Percentiles rank a stretch among this genome's conserved stretches.
Conservation (phyloP, 768 basidiomycete species). For the Lepiota brunneoincarnata region DNA sequence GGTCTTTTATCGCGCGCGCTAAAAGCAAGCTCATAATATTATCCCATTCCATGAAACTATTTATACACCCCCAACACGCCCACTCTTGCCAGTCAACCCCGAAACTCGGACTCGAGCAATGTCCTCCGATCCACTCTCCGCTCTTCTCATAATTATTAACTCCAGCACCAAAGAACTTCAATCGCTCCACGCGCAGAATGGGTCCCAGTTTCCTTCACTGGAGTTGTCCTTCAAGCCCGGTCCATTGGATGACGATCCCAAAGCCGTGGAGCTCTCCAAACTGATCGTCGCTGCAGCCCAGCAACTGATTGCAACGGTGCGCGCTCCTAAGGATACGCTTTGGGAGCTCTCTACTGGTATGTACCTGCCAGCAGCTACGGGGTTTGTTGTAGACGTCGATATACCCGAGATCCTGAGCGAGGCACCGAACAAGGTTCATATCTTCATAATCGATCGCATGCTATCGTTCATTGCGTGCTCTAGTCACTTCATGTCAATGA, state of each 20-base stretch:
- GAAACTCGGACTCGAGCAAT: no score
- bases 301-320: conserved; percentile 26
- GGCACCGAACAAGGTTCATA: conserved; percentile 26
- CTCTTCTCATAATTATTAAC: no score
- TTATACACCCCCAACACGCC: no score
- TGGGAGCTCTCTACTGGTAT: conserved; percentile 19
- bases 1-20: no score
- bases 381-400: conserved; percentile 28
- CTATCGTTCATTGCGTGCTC: not conserved
- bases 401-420: conserved; percentile 40
- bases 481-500: conserved; percentile 33
- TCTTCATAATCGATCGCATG: conserved; percentile 15
- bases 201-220: conserved; percentile 21
- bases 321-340: conserved; percentile 23
- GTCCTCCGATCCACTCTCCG: no score
- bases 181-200: not conserved
- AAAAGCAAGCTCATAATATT: no score
- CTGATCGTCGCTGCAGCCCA: conserved; percentile 29
- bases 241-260: conserved; percentile 22
- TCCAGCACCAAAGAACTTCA: no score
- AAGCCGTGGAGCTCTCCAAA: conserved; percentile 25
- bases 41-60: no score
- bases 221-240: conserved; percentile 23
- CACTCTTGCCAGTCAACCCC: no score
- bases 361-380: conserved; percentile 25